A percentile compares a stretch with the other conserved stretches of the same genome.
Evolutionary conservation across 179 eudicot genomes (phyloP).

Genomic region (Beta corolliflora): DNA sequence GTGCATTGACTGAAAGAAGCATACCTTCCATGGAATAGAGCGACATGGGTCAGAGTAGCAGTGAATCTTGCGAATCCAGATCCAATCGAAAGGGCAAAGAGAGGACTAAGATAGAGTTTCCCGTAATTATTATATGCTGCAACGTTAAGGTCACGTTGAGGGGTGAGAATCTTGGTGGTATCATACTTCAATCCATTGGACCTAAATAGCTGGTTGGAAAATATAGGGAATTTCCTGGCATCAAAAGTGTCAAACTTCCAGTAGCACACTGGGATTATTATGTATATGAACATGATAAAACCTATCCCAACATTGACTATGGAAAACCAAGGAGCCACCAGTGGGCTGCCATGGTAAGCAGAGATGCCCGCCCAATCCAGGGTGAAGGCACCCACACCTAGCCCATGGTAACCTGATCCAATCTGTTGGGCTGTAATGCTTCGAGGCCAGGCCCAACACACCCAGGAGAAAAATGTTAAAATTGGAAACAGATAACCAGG

Average conservation of each 20-base stretch:
- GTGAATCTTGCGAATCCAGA: conserved; percentile 91
- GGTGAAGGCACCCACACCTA: conserved; percentile 97
- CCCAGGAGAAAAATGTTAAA: conserved; percentile 95
- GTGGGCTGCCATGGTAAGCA: conserved; percentile 93
- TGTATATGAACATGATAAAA: conserved; percentile 91
- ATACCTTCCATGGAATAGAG: conserved; percentile 92
- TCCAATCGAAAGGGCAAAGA: conserved; percentile 95
- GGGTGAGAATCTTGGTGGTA: conserved; percentile 84
- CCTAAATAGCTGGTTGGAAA: conserved; percentile 81
- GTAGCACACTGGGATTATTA: conserved; percentile 83
- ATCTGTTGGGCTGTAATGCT: conserved; percentile 95
- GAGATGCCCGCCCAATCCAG: conserved; percentile 98
- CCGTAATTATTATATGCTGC: conserved; percentile 83
- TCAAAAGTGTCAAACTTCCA: conserved; percentile 91
- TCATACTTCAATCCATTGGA: conserved; percentile 74
- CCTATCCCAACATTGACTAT: conserved; percentile 84
- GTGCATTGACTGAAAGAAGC: neutral
- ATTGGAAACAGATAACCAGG: conserved; percentile 93
- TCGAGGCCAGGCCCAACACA: conserved; percentile 90
- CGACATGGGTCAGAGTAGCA: conserved; percentile 92
- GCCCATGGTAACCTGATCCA: conserved; percentile 91
- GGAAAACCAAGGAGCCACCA: conserved; percentile 86
- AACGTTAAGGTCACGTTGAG: conserved; percentile 74
- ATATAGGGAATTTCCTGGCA: conserved; percentile 82
- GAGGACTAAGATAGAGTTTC: conserved; percentile 90